phyloP scores from a whole-genome alignment of 257 asterid genomes.

The Eustoma russellianum region DNA sequence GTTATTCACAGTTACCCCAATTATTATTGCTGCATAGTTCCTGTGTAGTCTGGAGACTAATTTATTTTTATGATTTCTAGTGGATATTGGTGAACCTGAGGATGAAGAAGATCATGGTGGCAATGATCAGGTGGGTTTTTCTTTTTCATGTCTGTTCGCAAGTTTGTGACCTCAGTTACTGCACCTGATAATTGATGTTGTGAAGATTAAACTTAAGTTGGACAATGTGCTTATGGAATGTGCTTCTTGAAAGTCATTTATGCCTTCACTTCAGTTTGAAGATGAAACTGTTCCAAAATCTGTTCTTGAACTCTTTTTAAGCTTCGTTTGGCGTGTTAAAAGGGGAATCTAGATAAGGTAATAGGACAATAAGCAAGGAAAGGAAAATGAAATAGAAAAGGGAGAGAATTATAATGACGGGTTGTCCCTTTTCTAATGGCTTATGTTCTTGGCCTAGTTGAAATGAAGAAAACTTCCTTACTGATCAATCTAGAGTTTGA shows the following conservation, averaged over 20 bases:
- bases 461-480: too few species aligned
- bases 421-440: too few species aligned
- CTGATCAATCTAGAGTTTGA: too few species aligned
- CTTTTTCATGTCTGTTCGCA: background rate
- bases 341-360: too few species aligned
- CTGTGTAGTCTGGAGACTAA: slow-evolving; percentile 9
- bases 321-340: too few species aligned
- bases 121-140: slow-evolving; percentile 51
- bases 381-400: too few species aligned
- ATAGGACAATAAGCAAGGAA: too few species aligned
- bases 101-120: slow-evolving; percentile 48
- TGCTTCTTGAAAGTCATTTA: background rate
- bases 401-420: too few species aligned
- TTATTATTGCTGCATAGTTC: background rate
- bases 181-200: background rate
- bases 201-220: background rate
- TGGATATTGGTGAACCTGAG: slow-evolving; percentile 42
- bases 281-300: too few species aligned
- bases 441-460: too few species aligned
- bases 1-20: slow-evolving; percentile 3
- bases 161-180: background rate
- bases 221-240: background rate
- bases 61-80: slow-evolving; percentile 21
- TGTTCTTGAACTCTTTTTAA: too few species aligned
- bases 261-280: background rate